Evolutionary conservation across 2,329 filamentous ascomycete genomes (phyloP), one percentile per base, ranked within the genome.

Genomic region (Pseudocercospora cruenta): DNA sequence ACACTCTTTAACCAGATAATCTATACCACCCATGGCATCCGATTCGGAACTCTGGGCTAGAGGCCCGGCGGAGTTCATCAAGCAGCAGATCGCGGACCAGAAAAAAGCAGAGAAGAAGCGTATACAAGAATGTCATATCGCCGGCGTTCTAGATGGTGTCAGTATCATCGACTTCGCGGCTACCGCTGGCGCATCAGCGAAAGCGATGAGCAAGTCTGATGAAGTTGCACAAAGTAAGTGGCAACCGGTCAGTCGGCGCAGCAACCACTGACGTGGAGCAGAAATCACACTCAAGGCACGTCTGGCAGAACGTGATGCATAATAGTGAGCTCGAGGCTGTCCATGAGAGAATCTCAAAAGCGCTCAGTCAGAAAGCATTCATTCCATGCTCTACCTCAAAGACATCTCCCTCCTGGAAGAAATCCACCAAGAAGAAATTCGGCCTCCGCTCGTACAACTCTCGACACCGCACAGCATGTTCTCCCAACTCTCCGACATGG

Each of bases 381-480:
- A 74, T 69, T 5, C 72, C 71, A 62, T 70, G 67, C 62, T 74
- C 72, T 21, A 76, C 71, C 39, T 70, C 70, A 58, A 73, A 75
- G 1, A 73, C 73, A 28, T 72, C 58, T 8, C 74, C 73, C 55
- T 74, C 72, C 45, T 70, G 70, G 59, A 73, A 76, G 61, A 76
- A 75, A 70, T 83, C 81, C 24, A 81, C 74, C 31, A 83, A 72
- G 16, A 83, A 73, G 26, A 80, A 78, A 65, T 82, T 82, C 19
- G 81, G 81, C 33, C 74, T 69, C 26, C 77, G 75, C 5, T 72
- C 72, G 71, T 82, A 80, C 22, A 77, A 24, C 14, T 72, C 75
- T 58, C 75, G 71, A 69, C 82, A 84, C 43, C 78, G 64, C 14
- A 71, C 73, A 1, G 77, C 77, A 66, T 84, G 81, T n/a, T 79